Conservation (phyloP, 176 grass and related monocot genomes). For the Otatea glauca region DNA sequence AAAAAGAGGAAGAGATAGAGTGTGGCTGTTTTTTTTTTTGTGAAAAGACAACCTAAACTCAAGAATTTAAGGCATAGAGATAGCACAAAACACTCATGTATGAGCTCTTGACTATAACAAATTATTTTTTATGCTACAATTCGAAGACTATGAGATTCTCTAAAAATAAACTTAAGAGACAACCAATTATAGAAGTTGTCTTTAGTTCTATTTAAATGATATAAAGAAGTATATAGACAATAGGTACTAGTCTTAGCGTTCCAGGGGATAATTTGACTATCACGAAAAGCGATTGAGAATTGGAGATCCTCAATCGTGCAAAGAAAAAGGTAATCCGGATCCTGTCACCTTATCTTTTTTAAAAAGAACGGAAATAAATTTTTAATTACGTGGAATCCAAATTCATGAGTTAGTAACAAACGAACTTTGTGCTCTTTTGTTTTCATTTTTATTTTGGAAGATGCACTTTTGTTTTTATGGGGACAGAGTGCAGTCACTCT, state of each 20-base stretch:
- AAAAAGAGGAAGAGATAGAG: no score
- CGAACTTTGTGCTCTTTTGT: neutral
- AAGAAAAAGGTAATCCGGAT: neutral
- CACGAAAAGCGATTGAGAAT: neutral
- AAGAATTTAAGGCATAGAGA: no score
- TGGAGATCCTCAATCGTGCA: neutral
- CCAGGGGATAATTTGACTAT: slow-evolving; percentile 43
- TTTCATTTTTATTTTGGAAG: neutral
- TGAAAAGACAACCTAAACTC: no score
- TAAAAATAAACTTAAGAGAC: no score
- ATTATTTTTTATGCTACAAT: no score
- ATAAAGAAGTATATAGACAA: no score
- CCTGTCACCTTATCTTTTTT: neutral
- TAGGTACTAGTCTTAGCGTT: slow-evolving; percentile 8
- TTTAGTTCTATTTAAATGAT: no score
- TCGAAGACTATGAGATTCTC: no score
- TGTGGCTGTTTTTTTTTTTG: no score
- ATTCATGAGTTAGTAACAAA: neutral
- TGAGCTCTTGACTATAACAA: no score
- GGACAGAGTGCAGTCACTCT: neutral
- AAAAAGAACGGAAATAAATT: neutral
- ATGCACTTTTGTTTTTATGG: neutral
- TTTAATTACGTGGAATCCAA: neutral
- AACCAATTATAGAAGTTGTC: no score
- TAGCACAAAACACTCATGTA: no score